Evolutionary conservation across 257 asterid genomes (phyloP).

Genomic region (Misopates orontium): DNA sequence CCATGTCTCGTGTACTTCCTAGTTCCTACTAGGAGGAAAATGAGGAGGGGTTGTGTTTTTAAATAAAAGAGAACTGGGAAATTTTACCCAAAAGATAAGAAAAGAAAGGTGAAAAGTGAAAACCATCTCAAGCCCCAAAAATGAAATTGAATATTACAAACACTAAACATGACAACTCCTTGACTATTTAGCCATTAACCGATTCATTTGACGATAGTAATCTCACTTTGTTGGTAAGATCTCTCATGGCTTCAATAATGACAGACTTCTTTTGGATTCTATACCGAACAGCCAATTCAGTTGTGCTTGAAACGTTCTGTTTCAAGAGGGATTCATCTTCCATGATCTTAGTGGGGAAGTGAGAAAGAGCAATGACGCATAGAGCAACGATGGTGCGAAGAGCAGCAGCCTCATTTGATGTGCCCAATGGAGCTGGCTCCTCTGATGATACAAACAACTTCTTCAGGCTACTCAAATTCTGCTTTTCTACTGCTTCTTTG

Average conservation of each 20-base stretch:
- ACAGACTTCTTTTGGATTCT: slow-evolving; percentile 75
- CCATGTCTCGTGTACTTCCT: too few species aligned
- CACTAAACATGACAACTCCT: not conserved
- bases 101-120: too few species aligned
- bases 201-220: slow-evolving; percentile 45
- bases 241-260: slow-evolving; percentile 69
- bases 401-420: slow-evolving; percentile 52
- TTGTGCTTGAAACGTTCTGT: slow-evolving; percentile 44
- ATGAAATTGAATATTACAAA: too few species aligned
- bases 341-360: slow-evolving; percentile 86
- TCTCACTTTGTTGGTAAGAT: slow-evolving; percentile 58
- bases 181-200: slow-evolving; percentile 27
- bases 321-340: slow-evolving; percentile 73
- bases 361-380: slow-evolving; percentile 73
- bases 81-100: too few species aligned
- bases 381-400: slow-evolving; percentile 70
- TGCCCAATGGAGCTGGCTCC: slow-evolving; percentile 59
- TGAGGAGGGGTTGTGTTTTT: too few species aligned
- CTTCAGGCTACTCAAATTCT: slow-evolving; percentile 48
- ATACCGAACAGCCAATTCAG: slow-evolving; percentile 64
- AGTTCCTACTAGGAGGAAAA: too few species aligned
- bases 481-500: slow-evolving; percentile 50
- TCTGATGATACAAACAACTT: slow-evolving; percentile 53
- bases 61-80: too few species aligned
- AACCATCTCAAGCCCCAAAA: too few species aligned